Base-by-base conservation (phyloP, 139 green algal genomes). In the Coccomyxa sp. region DNA sequence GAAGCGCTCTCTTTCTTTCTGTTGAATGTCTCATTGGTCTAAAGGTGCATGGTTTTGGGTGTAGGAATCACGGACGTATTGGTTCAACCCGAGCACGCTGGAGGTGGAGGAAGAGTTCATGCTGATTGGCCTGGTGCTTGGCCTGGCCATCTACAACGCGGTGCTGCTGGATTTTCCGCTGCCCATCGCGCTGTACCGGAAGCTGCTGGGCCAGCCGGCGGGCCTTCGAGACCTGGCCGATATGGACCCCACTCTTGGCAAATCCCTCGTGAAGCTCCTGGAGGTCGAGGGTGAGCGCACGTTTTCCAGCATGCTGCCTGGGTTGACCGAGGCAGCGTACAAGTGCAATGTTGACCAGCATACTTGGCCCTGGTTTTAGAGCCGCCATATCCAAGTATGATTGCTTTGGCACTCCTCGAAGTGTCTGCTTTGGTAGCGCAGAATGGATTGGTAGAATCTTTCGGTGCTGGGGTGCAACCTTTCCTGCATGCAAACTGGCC, bases 111-210 rank as follows among this genome's bases (percentile, higher is more conserved):
- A 92, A 68, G 92, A 94, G 81, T 96, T 95, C 87, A 91, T 95
- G 85, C 89, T 98, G 82, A 87, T 98, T 79, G 95, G 95, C 3
- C 83, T 86, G 59, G 91, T 97, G 83, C 87, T 98, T 38, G 94
- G 95, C 9, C 89, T 98, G 60, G 94, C 95, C 67, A 93, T 98
- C 78, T 98, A 98, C 92, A 98, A 98, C 90, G 87, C 88, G 58
- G 95, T 98, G 76, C 91, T 98, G 84, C 91, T 98, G 59, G 94
- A 96, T 91, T 95, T 98, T 83, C 92, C 94, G 11, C 87, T 98
- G 85, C 95, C 95, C 4, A 85, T 96, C 79, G 91, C 88, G n/a
- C 89, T 98, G 32, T 98, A 97, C 89, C 92, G 94, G 81, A 97
- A 97, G 92, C 90, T 98, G 83, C 87, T 96, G 59, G 87, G 89